These are phyloP conservation scores for Pulveroboletus sp. DNA, from an alignment of 768 basidiomycete species.

Conservation along the genomic window DNA sequence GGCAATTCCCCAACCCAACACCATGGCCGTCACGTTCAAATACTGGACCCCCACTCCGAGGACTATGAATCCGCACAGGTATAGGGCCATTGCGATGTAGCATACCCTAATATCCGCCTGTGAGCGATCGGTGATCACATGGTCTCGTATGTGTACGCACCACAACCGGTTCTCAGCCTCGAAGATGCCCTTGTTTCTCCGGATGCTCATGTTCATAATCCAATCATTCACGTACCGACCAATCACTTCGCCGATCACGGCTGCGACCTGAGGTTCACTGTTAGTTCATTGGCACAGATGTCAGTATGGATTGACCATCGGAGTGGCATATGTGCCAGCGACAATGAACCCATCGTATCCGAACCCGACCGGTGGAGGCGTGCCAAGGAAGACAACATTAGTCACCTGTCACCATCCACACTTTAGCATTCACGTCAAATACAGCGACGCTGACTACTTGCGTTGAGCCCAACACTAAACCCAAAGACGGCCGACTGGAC, in stretches of 20 bases:
- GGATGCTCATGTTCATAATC: conserved; percentile 42
- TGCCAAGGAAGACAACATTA: conserved; percentile 52
- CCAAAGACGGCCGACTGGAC: conserved; percentile 44
- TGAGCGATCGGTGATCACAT: neutral
- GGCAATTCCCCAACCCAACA: conserved; percentile 47
- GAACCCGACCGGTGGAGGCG: conserved; percentile 45
- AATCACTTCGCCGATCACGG: conserved; percentile 48
- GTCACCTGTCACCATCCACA: conserved; percentile 49
- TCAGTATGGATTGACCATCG: conserved; percentile 36
- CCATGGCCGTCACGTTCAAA: conserved; percentile 26
- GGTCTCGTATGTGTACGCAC: conserved; percentile 17
- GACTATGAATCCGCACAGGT: conserved; percentile 39
- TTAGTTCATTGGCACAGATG: neutral
- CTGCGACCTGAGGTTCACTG: conserved; percentile 36
- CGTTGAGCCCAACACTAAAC: conserved; percentile 46
- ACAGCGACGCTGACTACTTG: conserved; percentile 11
- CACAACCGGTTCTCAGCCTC: conserved; percentile 48
- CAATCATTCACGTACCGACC: conserved; percentile 53
- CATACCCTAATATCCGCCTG: conserved; percentile 25
- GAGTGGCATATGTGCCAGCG: conserved; percentile 44
- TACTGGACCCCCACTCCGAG: conserved; percentile 39
- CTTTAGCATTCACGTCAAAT: neutral
- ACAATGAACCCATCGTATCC: conserved; percentile 41
- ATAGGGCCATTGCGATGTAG: conserved; percentile 41
- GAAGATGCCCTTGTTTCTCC: conserved; percentile 50